These are phyloP conservation scores for Collybia sp. DNA, from an alignment of 768 basidiomycete species.

Conservation along the genomic window DNA sequence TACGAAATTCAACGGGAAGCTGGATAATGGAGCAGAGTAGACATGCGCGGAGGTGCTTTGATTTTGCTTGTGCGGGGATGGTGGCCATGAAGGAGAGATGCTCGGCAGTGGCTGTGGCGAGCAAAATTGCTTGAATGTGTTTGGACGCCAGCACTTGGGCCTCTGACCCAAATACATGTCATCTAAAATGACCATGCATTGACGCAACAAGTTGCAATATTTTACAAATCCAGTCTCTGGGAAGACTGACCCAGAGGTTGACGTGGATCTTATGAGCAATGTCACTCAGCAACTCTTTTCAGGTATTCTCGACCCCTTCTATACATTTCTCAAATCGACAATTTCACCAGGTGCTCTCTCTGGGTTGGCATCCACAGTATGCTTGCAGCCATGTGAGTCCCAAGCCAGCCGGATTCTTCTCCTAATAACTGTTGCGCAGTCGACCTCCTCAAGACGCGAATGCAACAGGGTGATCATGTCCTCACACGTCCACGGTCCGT, in stretches of 20 bases:
- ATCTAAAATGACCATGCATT: no score
- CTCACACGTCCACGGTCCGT: slow-evolving; percentile 29
- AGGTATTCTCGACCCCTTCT: slow-evolving; percentile 29
- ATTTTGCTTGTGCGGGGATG: slow-evolving; percentile 56
- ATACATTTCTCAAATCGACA: background rate
- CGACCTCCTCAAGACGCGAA: slow-evolving; percentile 87
- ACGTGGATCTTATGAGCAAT: slow-evolving; percentile 47
- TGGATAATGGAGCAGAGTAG: slow-evolving; percentile 92
- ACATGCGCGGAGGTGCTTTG: slow-evolving; percentile 83
- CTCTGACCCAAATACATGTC: no score
- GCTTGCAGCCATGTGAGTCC: slow-evolving; percentile 70
- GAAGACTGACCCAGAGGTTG: no score
- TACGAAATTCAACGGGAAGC: slow-evolving; percentile 76
- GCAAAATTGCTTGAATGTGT: no score
- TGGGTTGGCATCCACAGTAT: slow-evolving; percentile 69
- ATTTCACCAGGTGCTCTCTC: slow-evolving; percentile 61
- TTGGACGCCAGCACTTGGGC: no score
- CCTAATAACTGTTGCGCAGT: slow-evolving; percentile 34
- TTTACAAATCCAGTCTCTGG: no score
- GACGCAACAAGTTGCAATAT: no score
- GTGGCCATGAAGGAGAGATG: slow-evolving; percentile 14
- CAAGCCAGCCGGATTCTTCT: background rate
- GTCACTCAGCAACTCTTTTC: slow-evolving; percentile 63
- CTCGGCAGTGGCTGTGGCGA: no score
- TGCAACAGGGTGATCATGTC: slow-evolving; percentile 73